Percentiles rank a stretch among this genome's conserved stretches.
These are phyloP conservation scores for Pythium aristosporum DNA, from an alignment of 352 stramenopile species.

Conservation along the genomic window DNA sequence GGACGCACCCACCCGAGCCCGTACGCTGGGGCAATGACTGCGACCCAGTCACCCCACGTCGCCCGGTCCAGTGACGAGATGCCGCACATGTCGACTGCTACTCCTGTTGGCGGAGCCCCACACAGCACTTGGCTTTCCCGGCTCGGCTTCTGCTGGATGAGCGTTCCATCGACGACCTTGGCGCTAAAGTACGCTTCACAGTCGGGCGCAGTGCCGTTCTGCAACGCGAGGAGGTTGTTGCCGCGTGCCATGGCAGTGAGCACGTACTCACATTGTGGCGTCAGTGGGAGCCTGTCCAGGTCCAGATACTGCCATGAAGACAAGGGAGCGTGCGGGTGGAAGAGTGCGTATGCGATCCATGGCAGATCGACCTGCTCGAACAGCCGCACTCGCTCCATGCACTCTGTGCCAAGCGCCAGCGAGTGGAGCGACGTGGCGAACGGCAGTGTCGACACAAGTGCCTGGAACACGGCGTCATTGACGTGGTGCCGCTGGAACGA, in stretches of 20 bases:
- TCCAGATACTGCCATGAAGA: background rate
- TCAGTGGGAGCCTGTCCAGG: background rate
- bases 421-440: background rate
- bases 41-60: conserved; percentile 12
- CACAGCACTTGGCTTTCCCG: background rate
- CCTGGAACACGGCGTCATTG: background rate
- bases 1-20: background rate
- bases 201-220: background rate
- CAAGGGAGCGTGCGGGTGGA: background rate
- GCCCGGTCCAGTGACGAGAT: background rate
- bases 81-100: background rate
- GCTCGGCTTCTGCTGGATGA: background rate
- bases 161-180: background rate
- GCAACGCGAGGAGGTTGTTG: background rate
- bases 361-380: background rate
- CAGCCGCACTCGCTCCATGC: background rate
- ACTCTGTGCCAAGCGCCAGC: background rate
- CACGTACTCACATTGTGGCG: background rate
- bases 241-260: background rate
- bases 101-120: background rate
- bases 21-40: conserved; percentile 1
- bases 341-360: conserved; percentile 5
- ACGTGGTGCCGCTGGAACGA: background rate
- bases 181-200: background rate
- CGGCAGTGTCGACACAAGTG: background rate